Conservation (phyloP, 768 basidiomycete species). For the Serendipita sp. region DNA sequence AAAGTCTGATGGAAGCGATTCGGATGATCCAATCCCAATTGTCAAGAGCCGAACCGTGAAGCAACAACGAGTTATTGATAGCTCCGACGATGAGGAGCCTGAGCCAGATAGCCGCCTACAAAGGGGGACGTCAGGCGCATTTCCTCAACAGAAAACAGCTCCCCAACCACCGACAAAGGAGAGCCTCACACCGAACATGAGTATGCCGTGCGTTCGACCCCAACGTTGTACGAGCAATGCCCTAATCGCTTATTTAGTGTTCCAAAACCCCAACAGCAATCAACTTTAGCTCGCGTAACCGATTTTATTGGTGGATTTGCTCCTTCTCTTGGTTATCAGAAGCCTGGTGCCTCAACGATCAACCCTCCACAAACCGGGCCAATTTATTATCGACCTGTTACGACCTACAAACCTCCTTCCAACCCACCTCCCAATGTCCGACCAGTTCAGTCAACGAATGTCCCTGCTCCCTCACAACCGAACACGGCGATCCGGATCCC, state of each 20-base stretch:
- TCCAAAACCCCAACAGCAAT: no score
- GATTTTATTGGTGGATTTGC: slow-evolving; percentile 2
- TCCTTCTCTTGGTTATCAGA: background rate
- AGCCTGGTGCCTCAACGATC: background rate
- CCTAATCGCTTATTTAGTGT: no score
- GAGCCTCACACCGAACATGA: background rate
- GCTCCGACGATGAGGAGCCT: background rate
- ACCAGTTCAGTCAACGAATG: background rate
- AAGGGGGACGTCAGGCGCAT: background rate
- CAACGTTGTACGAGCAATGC: no score
- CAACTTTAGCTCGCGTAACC: background rate
- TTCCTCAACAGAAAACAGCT: background rate
- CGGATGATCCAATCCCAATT: background rate
- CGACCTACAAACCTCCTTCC: background rate
- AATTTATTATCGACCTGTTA: background rate
- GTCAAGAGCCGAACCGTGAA: background rate
- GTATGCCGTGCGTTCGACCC: slow-evolving; percentile 2
- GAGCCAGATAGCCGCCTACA: background rate
- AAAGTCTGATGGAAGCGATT: background rate
- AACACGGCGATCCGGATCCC: background rate
- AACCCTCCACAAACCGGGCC: background rate
- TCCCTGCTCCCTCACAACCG: background rate
- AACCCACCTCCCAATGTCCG: background rate
- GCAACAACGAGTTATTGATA: background rate
- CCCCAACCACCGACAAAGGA: background rate